These are phyloP conservation scores for Cryphonectria parasitica DNA, from an alignment of 2,329 filamentous ascomycete genomes.

Conservation along the genomic window DNA sequence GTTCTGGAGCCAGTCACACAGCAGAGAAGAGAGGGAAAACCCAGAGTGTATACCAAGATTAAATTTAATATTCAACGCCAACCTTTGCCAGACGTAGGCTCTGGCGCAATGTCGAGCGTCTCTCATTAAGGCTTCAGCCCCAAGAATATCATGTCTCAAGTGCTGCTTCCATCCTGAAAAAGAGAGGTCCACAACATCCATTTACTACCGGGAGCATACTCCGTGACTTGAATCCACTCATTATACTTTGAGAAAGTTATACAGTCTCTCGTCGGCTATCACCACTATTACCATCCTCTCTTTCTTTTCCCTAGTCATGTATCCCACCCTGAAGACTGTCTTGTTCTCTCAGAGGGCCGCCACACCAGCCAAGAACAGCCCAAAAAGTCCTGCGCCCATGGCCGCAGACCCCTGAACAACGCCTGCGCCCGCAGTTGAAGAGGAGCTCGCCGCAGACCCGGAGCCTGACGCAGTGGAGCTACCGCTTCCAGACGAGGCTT, in stretches of 20 bases:
- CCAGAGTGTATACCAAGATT: background rate
- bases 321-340: background rate
- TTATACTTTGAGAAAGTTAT: background rate
- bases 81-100: background rate
- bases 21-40: background rate
- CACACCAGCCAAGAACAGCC: conserved; percentile 19
- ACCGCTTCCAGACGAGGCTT: background rate
- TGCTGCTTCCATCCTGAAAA: background rate
- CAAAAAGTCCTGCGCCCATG: conserved; percentile 19
- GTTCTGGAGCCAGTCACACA: background rate
- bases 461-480: background rate
- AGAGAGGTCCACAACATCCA: background rate
- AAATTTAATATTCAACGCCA: background rate
- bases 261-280: background rate
- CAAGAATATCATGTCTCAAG: background rate
- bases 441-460: background rate
- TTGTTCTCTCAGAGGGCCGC: conserved; percentile 10
- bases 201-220: background rate
- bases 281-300: background rate
- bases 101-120: background rate
- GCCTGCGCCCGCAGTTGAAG: conserved; percentile 17
- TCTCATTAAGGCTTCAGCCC: background rate
- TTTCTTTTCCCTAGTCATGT: background rate
- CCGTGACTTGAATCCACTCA: background rate
- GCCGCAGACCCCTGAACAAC: conserved; percentile 9